These are phyloP conservation scores for Asterochloris sp. DNA, from an alignment of 139 green algal genomes.

Conservation along the genomic window DNA sequence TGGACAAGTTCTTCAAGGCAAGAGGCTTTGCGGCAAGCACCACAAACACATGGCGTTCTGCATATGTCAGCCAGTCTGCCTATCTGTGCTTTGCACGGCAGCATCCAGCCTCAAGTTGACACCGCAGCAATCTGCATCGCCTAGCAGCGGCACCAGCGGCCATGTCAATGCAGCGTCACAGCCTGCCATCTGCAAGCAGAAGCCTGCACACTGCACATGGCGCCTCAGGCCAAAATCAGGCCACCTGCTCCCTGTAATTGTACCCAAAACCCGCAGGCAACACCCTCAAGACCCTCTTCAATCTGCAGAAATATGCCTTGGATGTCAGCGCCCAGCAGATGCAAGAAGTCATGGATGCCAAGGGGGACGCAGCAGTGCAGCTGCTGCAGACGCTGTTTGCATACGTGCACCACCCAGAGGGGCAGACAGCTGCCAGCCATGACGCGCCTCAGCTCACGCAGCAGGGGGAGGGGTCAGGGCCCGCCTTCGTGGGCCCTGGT, in stretches of 20 bases:
- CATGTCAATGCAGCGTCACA: no score
- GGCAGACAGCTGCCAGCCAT: neutral
- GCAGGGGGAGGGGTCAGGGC: neutral
- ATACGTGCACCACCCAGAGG: conserved; percentile 7
- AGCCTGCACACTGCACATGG: neutral
- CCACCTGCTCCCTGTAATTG: neutral
- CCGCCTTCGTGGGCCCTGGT: no score
- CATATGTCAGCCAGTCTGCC: no score
- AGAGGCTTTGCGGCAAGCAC: neutral
- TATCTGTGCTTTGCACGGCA: no score
- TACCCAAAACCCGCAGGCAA: neutral
- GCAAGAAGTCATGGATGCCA: conserved; percentile 3
- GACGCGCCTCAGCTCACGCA: neutral
- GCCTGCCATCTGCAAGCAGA: no score
- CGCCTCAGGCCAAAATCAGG: no score
- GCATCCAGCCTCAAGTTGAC: no score
- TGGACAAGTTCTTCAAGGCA: conserved; percentile 69
- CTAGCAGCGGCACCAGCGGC: no score
- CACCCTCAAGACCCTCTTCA: neutral
- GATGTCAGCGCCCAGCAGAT: neutral
- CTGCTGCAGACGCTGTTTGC: conserved; percentile 10
- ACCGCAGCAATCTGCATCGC: no score
- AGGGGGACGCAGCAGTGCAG: conserved; percentile 8
- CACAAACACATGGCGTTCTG: no score
- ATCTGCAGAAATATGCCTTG: conserved; percentile 11